Evolutionary conservation across 352 stramenopile species (phyloP).

Genomic region (Phytophthora ramorum): DNA sequence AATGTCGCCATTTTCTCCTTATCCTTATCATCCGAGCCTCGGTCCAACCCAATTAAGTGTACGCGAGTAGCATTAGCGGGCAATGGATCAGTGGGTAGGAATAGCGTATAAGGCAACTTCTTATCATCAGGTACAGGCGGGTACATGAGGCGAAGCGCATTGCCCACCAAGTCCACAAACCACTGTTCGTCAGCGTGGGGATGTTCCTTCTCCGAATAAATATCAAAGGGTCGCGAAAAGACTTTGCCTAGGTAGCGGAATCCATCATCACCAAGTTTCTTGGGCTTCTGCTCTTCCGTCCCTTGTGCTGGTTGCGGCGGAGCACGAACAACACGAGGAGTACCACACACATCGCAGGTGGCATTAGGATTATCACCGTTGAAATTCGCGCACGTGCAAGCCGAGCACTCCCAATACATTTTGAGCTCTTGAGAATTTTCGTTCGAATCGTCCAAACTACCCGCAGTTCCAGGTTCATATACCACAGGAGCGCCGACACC

Average conservation of each 20-base stretch:
- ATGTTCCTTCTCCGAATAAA: constrained; percentile 84
- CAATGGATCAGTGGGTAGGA: constrained; percentile 66
- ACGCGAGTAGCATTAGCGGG: constrained; percentile 53
- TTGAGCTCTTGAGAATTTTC: constrained; percentile 63
- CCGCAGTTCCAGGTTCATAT: constrained; percentile 38
- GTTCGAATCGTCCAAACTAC: constrained; percentile 5
- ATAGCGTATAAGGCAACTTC: constrained; percentile 82
- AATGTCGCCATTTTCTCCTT: constrained; percentile 90
- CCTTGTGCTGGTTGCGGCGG: constrained; percentile 23
- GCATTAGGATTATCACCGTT: constrained; percentile 85
- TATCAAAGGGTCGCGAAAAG: constrained; percentile 80
- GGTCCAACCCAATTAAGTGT: constrained; percentile 68
- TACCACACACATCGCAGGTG: constrained; percentile 81
- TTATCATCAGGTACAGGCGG: constrained; percentile 80
- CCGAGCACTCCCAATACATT: constrained; percentile 90
- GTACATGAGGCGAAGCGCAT: constrained; percentile 68
- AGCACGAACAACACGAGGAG: constrained; percentile 41
- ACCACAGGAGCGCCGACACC: constrained; percentile 74
- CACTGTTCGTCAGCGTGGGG: constrained; percentile 67
- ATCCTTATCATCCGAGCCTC: constrained; percentile 78
- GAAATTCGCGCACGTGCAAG: constrained; percentile 88
- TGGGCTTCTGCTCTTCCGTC: constrained; percentile 29
- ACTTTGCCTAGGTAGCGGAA: constrained; percentile 65
- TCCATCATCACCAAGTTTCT: constrained; percentile 43
- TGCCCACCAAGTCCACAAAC: constrained; percentile 77